These are phyloP conservation scores for Taiozyma sp. DNA, from an alignment of 1,139 yeast species.

Conservation along the genomic window DNA sequence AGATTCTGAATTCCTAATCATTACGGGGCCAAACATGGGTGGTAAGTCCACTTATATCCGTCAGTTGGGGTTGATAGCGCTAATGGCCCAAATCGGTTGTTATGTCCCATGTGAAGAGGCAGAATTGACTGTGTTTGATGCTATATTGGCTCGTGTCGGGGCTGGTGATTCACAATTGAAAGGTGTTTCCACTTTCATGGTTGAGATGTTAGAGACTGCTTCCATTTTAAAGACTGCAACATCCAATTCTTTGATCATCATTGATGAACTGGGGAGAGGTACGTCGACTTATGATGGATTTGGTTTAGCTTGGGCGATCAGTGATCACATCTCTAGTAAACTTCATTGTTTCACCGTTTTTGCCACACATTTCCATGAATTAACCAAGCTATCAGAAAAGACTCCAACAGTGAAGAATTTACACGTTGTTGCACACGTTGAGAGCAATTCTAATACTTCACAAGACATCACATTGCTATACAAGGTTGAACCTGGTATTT, in stretches of 20 bases:
- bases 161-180: conserved; percentile 97
- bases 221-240: conserved; percentile 87
- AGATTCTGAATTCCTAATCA: conserved; percentile 64
- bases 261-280: conserved; percentile 95
- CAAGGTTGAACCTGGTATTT: conserved; percentile 86
- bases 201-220: conserved; percentile 95
- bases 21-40: conserved; percentile 99
- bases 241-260: conserved; percentile 74
- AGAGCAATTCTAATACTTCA: conserved; percentile 27
- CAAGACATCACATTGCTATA: conserved; percentile 84
- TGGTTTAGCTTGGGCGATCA: conserved; percentile 95
- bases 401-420: conserved; percentile 64
- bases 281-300: conserved; percentile 97
- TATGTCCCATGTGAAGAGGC: conserved; percentile 77
- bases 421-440: conserved; percentile 92
- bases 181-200: conserved; percentile 97
- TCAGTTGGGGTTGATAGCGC: conserved; percentile 82
- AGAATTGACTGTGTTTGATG: conserved; percentile 79
- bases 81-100: conserved; percentile 91
- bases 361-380: conserved; percentile 97
- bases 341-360: conserved; percentile 77
- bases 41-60: conserved; percentile 95
- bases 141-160: conserved; percentile 94
- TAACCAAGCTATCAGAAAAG: conserved; percentile 68
- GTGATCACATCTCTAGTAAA: conserved; percentile 70